A percentile compares a stretch with the other conserved stretches of the same genome.
Evolutionary conservation across 768 basidiomycete species (phyloP).

Genomic region (Mrakia frigida): DNA sequence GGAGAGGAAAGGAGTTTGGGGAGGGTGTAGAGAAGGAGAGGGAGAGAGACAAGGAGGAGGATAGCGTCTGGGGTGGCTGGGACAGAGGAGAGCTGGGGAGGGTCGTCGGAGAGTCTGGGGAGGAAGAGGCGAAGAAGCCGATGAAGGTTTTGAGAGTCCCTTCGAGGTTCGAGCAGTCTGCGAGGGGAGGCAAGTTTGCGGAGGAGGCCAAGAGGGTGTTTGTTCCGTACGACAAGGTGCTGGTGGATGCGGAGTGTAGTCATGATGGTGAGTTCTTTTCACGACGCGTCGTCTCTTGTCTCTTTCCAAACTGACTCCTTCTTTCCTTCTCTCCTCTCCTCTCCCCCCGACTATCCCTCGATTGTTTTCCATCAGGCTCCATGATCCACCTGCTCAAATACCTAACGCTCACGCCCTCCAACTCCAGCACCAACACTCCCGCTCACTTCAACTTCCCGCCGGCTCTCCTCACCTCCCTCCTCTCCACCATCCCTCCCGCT

Average conservation of each 20-base stretch:
- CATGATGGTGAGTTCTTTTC: constrained; percentile 23
- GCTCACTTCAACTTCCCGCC: constrained; percentile 11
- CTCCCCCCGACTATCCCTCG: no score
- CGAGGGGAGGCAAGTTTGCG: neutral
- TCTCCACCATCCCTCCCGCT: constrained; percentile 1
- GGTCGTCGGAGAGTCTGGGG: neutral
- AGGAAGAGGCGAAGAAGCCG: neutral
- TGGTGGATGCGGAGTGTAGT: constrained; percentile 32
- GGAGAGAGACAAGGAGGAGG: neutral
- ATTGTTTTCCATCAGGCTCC: neutral
- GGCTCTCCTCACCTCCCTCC: constrained; percentile 14
- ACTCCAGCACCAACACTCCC: neutral
- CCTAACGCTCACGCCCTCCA: neutral
- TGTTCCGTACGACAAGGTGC: constrained; percentile 31
- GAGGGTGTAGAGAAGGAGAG: constrained; percentile 8
- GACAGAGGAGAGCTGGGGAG: neutral
- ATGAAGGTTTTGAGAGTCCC: neutral
- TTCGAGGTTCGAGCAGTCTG: constrained; percentile 8
- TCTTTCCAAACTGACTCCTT: no score
- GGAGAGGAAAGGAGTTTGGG: constrained; percentile 21
- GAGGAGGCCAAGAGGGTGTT: neutral
- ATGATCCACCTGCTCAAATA: constrained; percentile 25
- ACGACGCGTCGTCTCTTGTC: neutral
- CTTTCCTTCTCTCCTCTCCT: neutral
- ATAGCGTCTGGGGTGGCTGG: neutral